Percentiles rank a stretch among this genome's conserved stretches.
These are phyloP conservation scores for Antitrichia curtipendula DNA, from an alignment of 225 moss, liverwort and hornwort genomes.

Conservation along the genomic window DNA sequence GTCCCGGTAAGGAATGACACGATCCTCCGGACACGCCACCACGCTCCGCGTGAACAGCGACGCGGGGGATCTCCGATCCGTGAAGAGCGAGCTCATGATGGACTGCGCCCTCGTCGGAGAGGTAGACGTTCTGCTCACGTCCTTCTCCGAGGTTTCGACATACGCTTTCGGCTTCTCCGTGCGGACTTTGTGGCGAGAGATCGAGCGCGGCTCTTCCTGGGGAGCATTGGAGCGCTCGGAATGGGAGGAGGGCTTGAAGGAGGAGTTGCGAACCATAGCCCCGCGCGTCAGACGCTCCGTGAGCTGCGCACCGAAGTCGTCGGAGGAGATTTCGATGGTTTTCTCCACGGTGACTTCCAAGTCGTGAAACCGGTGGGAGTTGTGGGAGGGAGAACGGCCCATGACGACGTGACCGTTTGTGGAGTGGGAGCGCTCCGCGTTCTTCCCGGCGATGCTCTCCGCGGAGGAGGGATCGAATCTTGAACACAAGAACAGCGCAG, in stretches of 20 bases:
- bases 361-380: slow-evolving; percentile 17
- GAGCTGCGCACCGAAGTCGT: slow-evolving; percentile 45
- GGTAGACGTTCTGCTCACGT: background rate
- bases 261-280: slow-evolving; percentile 6
- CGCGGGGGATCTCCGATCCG: slow-evolving; percentile 20
- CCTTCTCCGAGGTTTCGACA: slow-evolving; percentile 10
- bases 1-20: slow-evolving; percentile 40
- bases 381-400: slow-evolving; percentile 8
- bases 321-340: slow-evolving; percentile 40
- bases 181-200: slow-evolving; percentile 13
- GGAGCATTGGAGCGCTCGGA: background rate
- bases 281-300: slow-evolving; percentile 35
- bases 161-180: slow-evolving; percentile 22
- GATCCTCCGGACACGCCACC: slow-evolving; percentile 55
- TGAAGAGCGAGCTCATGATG: slow-evolving; percentile 37
- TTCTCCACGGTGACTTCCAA: slow-evolving; percentile 29
- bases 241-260: slow-evolving; percentile 13
- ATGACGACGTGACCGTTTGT: background rate
- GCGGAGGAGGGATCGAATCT: slow-evolving; percentile 43
- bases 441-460: slow-evolving; percentile 43
- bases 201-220: slow-evolving; percentile 17
- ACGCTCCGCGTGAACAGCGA: slow-evolving; percentile 35
- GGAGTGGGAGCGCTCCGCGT: slow-evolving; percentile 19
- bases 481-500: background rate
- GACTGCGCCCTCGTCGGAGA: slow-evolving; percentile 26